These are phyloP conservation scores for Boletus rubropictus DNA, from an alignment of 768 basidiomycete species.

Conservation along the genomic window DNA sequence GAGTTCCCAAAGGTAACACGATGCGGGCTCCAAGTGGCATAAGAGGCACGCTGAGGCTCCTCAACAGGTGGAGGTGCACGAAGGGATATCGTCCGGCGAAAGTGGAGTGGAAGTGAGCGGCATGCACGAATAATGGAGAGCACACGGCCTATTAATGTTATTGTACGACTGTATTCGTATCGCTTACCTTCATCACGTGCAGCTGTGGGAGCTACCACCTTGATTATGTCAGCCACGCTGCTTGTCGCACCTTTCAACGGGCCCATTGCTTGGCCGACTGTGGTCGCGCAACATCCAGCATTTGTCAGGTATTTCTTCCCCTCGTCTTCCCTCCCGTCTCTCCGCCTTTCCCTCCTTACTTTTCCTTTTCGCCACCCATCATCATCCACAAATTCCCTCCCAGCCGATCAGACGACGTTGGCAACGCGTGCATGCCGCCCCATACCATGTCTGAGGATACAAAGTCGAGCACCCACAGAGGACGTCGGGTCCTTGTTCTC, in stretches of 20 bases:
- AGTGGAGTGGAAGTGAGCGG: constrained; percentile 13
- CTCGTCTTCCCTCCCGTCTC: background rate
- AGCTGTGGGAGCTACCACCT: constrained; percentile 11
- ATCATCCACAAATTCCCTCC: constrained; percentile 3
- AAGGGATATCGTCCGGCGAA: constrained; percentile 15
- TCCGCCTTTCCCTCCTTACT: background rate
- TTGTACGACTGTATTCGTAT: background rate
- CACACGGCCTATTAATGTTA: background rate
- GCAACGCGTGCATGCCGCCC: constrained; percentile 29
- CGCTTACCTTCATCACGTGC: constrained; percentile 11
- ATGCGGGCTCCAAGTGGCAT: constrained; percentile 6
- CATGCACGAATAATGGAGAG: constrained; percentile 22
- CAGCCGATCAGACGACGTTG: constrained; percentile 23
- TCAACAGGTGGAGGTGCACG: constrained; percentile 30
- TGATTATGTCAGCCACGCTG: constrained; percentile 30
- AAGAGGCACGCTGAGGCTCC: constrained; percentile 23
- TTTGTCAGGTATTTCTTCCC: constrained; percentile 13
- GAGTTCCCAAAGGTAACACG: constrained; percentile 70
- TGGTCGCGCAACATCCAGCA: constrained; percentile 24
- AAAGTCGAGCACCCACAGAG: constrained; percentile 32
- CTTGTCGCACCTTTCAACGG: constrained; percentile 24
- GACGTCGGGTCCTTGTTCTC: constrained; percentile 47
- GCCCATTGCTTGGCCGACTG: constrained; percentile 24
- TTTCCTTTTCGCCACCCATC: background rate
- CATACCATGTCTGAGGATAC: constrained; percentile 58